Evolutionary conservation across 2,329 filamentous ascomycete species (phyloP), one percentile per base, ranked within the genome.

Genomic region (Colletotrichum limetticola): DNA sequence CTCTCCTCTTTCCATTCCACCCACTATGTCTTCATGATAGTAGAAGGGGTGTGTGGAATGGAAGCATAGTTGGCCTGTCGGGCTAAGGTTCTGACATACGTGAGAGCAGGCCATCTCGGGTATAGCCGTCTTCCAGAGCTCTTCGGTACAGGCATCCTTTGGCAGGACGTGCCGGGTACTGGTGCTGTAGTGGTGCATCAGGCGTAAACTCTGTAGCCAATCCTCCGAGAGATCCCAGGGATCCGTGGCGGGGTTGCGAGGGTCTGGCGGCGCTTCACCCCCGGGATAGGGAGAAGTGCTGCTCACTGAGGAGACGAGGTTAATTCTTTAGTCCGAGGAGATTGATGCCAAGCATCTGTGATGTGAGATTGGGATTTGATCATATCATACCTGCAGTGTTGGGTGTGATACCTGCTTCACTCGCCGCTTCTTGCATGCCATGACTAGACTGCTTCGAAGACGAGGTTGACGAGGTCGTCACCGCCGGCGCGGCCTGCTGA

Each of bases 111-210:
- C 70, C 70, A 69, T 64, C 46, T 72, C 66, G 53, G 67, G 74
- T 16, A 68, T 52, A 22, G 55, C 53, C 62, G 61, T 70, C n/a
- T 69, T 74, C 73, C 74, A 76, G 14, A 76, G 30, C 46, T 74
- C 67, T 22, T 66, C 58, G 3, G 73, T 76, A 46, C 59, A 49
- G 30, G 67, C 37, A 12, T 79, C 77, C 0, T n/a, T 32, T 0
- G 81, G 80, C 1, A 83, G 68, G 1, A 79, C 80, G 11, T 76
- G 66, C 55, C 76, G 79, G 1, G 80, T 80, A 2, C 68, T 75
- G 14, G 79, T 76, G 7, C 78, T 80, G 66, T 79, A 83, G 55
- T 83, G 81, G 57, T 83, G 80, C 76, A 83, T 79, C 49, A 83
- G 76, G 68, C 81, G 79, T 12, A 83, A 78, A 63, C 83, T 82